phyloP scores from a whole-genome alignment of 2,329 filamentous ascomycete species.

The Didymella pomorum region DNA sequence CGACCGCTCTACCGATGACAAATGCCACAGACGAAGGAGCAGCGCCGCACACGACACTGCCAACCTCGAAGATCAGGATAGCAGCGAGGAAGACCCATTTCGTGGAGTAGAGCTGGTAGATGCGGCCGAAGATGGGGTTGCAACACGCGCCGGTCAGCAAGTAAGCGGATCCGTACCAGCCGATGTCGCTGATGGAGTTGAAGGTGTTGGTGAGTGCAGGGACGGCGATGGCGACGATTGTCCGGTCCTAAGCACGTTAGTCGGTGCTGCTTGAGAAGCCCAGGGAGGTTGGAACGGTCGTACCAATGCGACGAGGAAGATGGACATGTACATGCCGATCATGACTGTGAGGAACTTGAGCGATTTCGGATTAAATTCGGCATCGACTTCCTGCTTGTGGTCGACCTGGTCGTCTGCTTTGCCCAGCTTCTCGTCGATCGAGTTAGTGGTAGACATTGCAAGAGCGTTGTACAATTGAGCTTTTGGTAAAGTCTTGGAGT shows the following conservation, averaged over 20 bases:
- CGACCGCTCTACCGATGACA: slow-evolving; percentile 59
- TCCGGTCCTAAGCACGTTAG: slow-evolving; percentile 19
- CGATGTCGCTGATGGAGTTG: slow-evolving; percentile 37
- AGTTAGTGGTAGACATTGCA: background rate
- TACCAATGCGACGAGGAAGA: slow-evolving; percentile 38
- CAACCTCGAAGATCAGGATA: slow-evolving; percentile 55
- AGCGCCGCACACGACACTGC: slow-evolving; percentile 52
- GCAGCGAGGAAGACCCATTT: slow-evolving; percentile 50
- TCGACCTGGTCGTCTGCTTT: background rate
- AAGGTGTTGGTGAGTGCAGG: slow-evolving; percentile 41
- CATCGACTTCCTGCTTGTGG: background rate
- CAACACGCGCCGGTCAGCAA: slow-evolving; percentile 56
- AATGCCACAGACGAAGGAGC: slow-evolving; percentile 53
- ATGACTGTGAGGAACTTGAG: slow-evolving; percentile 35
- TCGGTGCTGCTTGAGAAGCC: background rate
- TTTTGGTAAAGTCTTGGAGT: background rate
- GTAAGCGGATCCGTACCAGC: slow-evolving; percentile 50
- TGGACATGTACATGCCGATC: slow-evolving; percentile 35
- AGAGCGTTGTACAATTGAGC: background rate
- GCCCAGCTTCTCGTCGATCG: background rate
- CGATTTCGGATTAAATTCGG: slow-evolving; percentile 35
- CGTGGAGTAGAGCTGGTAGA: slow-evolving; percentile 56
- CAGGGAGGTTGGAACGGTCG: background rate
- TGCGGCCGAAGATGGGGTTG: slow-evolving; percentile 58
- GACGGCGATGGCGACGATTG: slow-evolving; percentile 36